Conservation (phyloP, 2,329 filamentous ascomycete species). For the Talaromyces sp. region DNA sequence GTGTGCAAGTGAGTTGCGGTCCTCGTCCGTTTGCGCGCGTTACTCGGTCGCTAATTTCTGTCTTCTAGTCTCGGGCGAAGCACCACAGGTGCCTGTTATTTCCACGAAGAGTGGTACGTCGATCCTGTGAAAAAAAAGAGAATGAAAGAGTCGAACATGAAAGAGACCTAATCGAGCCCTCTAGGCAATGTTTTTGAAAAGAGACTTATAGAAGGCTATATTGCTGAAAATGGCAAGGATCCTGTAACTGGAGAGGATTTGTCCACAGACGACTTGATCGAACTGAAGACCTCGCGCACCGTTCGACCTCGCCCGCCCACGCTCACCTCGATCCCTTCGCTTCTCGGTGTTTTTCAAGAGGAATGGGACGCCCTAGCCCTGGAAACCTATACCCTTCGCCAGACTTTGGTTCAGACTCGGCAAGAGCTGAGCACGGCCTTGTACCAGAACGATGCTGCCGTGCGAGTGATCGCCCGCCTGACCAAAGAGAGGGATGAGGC, state of each 20-base stretch:
- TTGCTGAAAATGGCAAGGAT: conserved; percentile 87
- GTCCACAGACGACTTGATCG: conserved; percentile 75
- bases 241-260: conserved; percentile 85
- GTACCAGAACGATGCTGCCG: conserved; percentile 96
- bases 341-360: conserved; percentile 92
- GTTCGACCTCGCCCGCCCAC: conserved; percentile 87
- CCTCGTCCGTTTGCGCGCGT: not conserved
- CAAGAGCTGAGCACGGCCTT: conserved; percentile 91
- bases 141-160: not conserved
- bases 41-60: not conserved
- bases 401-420: conserved; percentile 81
- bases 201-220: conserved; percentile 89
- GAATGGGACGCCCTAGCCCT: conserved; percentile 95
- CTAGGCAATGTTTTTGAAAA: conserved; percentile 88
- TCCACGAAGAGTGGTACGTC: conserved; percentile 85
- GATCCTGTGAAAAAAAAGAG: conserved; percentile 8
- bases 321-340: conserved; percentile 90
- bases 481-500: conserved; percentile 92
- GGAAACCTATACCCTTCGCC: conserved; percentile 84
- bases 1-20: conserved; percentile 57
- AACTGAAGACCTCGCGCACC: conserved; percentile 75
- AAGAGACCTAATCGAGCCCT: conserved; percentile 8
- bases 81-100: conserved; percentile 88
- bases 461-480: conserved; percentile 85
- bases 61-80: conserved; percentile 80